Conservation (phyloP, 2,329 filamentous ascomycete species). For the Aureobasidium lini region DNA sequence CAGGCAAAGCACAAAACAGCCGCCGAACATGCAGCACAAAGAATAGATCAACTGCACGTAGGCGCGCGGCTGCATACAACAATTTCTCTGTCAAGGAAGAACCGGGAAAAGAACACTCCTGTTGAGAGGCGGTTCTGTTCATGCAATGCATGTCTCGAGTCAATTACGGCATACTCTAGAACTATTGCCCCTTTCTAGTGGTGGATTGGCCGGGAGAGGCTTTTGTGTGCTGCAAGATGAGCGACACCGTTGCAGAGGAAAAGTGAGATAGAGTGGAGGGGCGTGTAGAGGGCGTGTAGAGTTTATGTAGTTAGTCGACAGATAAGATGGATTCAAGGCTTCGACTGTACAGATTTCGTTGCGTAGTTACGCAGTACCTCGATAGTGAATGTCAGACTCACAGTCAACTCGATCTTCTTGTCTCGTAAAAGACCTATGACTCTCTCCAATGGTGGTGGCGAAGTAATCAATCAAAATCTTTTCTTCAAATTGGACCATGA, state of each 20-base stretch:
- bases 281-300: neutral
- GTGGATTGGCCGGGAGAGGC: neutral
- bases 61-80: neutral
- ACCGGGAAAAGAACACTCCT: neutral
- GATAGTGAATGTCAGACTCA: too few relatives aligned
- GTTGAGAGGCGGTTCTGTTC: neutral
- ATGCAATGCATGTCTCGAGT: neutral
- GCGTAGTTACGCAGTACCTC: neutral
- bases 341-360: neutral
- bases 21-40: neutral
- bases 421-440: neutral
- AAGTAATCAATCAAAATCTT: neutral
- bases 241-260: neutral
- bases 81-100: neutral
- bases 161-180: constrained; percentile 1
- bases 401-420: neutral
- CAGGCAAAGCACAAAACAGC: neutral
- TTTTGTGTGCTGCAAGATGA: neutral
- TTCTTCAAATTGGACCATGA: neutral
- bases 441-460: neutral
- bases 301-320: neutral
- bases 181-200: constrained; percentile 1
- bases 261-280: neutral
- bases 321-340: neutral
- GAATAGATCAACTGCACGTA: neutral